Evolutionary conservation across 1,139 yeast species (phyloP).

Genomic region (Candida sp.): DNA sequence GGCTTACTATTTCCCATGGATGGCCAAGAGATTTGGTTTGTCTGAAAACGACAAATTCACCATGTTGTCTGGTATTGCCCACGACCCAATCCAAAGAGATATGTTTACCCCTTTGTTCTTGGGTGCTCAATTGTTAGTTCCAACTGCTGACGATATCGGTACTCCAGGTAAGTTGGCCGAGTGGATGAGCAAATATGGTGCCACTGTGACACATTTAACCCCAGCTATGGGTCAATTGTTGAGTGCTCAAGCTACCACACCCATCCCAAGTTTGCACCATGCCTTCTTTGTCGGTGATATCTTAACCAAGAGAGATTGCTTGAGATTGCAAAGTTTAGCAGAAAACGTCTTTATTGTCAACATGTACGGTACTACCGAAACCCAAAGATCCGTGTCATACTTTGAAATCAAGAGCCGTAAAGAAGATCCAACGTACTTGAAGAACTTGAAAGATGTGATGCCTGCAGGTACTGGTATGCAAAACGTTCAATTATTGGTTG

Average conservation of each 20-base stretch:
- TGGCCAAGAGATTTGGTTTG: conserved; percentile 84
- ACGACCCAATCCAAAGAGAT: conserved; percentile 99
- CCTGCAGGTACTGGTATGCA: conserved; percentile 99
- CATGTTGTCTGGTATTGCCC: conserved; percentile 98
- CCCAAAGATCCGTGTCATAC: conserved; percentile 96
- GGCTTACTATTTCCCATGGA: conserved; percentile 99
- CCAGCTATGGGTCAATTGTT: conserved; percentile 99
- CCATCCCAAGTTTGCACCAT: conserved; percentile 86
- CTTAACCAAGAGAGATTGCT: conserved; percentile 94
- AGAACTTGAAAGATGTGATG: conserved; percentile 91
- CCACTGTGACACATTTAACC: conserved; percentile 96
- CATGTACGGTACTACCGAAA: conserved; percentile 99
- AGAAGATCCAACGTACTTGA: conserved; percentile 73
- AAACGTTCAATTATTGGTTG: conserved; percentile 92
- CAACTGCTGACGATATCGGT: conserved; percentile 97
- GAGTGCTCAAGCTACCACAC: conserved; percentile 95
- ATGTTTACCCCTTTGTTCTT: conserved; percentile 97
- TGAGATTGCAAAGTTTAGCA: conserved; percentile 90
- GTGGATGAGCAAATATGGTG: conserved; percentile 94
- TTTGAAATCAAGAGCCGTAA: conserved; percentile 83
- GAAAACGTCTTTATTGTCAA: conserved; percentile 89
- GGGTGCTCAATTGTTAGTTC: conserved; percentile 93
- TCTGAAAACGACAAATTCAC: conserved; percentile 88
- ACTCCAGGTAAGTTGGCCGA: conserved; percentile 97
- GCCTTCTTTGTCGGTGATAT: conserved; percentile 99